Evolutionary conservation across 129 eudicot species (phyloP), one percentile per base, ranked within the genome.

Genomic region (Flaveria linearis): DNA sequence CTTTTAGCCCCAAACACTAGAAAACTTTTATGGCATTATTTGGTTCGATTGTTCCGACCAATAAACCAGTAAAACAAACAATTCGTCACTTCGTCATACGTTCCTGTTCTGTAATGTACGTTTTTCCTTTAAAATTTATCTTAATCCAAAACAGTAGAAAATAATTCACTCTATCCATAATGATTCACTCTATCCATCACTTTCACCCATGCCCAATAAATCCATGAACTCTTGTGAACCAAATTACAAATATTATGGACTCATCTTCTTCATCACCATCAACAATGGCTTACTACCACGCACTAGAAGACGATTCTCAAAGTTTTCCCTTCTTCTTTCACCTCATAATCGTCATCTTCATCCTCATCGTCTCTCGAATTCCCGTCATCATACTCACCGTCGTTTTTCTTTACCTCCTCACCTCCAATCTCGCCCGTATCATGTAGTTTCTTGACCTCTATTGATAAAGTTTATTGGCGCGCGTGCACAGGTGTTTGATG

Each of bases 301-400:
- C 78, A 72, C 78, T 58, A 64, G 83, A 79, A 72, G 83, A 79
- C 5, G 83, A 79, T 26, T 55, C 78, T 17, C 78, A 64, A 52
- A 80, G 78, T 6, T 80, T 80, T 43, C 79, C 83, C 9, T 50
- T 80, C 79, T 80, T 80, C 51, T 73, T 80, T 73, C 75, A 80
- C 79, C 79, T 80, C 69, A 45, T 73, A 17, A 80, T 80, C 62
- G 53, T 80, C 52, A 73, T 80, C 75, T 55, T 80, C 69, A 65
- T 80, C 74, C 79, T 80, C 28, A 25, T 15, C 22, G 11, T 80
- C 13, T 72, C 68, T 5, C 83, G 60, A 43, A 41, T 73, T 65
- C 83, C 83, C 1, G 14, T 53, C 73, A 65, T 80, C 58, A 23
- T 80, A 53, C 68, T 73, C 62, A 66, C 78, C 79, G 26, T 80